Evolutionary conservation across 768 basidiomycete genomes (phyloP).

Genomic region (Trametes meyenii): DNA sequence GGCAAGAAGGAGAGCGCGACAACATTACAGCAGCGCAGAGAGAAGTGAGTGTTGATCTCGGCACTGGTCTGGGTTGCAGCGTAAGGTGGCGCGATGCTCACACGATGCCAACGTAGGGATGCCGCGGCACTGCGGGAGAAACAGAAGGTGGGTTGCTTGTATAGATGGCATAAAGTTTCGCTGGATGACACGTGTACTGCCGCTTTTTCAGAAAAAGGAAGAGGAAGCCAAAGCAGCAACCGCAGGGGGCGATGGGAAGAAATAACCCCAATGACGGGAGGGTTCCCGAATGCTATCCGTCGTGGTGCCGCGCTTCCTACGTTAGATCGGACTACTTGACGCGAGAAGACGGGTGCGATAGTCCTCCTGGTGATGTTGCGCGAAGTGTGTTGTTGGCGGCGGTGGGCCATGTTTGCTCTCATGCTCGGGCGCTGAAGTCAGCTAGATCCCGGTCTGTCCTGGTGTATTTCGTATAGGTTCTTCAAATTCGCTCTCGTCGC

Average conservation of each 20-base stretch:
- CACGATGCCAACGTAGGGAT: constrained; percentile 51
- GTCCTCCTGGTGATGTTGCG: constrained; percentile 6
- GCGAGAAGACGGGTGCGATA: background rate
- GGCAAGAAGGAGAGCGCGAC: constrained; percentile 72
- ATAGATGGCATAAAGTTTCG: background rate
- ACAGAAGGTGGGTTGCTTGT: constrained; percentile 60
- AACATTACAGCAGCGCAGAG: constrained; percentile 68
- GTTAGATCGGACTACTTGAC: background rate
- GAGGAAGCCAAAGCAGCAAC: constrained; percentile 31
- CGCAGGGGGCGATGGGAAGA: constrained; percentile 26
- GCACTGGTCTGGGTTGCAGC: background rate
- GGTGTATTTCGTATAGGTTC: constrained; percentile 13
- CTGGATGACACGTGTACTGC: background rate
- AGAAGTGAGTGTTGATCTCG: constrained; percentile 55
- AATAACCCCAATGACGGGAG: constrained; percentile 32
- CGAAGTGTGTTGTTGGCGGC: background rate
- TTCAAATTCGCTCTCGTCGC: constrained; percentile 1
- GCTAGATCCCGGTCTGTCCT: constrained; percentile 8
- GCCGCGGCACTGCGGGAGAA: constrained; percentile 76
- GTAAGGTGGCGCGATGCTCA: background rate
- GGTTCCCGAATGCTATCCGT: constrained; percentile 17
- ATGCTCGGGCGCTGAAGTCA: constrained; percentile 6
- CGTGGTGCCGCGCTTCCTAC: background rate
- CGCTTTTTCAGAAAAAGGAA: constrained; percentile 35
- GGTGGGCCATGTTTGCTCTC: background rate